Evolutionary conservation across 371 early-diverging fungal species (phyloP), one percentile per base, ranked within the genome.

Genomic region (Actinomortierella ambigua): DNA sequence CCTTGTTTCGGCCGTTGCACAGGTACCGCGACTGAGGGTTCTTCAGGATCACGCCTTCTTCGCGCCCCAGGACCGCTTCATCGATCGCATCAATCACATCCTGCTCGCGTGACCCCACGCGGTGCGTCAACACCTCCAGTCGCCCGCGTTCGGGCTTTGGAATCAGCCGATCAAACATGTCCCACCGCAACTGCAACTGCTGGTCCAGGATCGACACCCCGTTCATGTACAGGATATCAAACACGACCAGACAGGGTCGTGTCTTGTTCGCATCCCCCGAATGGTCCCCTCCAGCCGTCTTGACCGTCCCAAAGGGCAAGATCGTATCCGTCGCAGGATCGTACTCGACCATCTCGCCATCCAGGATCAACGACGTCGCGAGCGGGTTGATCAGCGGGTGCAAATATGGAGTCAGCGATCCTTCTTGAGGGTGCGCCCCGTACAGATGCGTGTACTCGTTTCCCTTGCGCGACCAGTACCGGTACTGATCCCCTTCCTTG

Each of bases 341-440:
- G 59, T 82, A 89, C 1, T 86, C 88, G 18, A 91, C 69, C 88
- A 93, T 86, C 75, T 93, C 93, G 0, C 93, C 93, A 69, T 93
- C 78, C 62, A 89, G 70, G 68, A 90, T 82, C 42, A 78, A 78
- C 64, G 61, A 79, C 41, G 76, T 58, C 0, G 80, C 77, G 23
- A 68, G 67, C 3, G 75, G 57, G 42, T 75, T 61, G 54, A 88
- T 79, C 40, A 68, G 65, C 7, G 69, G 70, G 52, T 79, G 68
- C 24, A 87, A 81, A 55, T 73, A 71, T 9, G 78, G 79, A 2
- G 83, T 82, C 47, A 88, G 63, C 3, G 83, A 75, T 7, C 84
- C 84, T 27, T 82, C 80, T 2, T 51, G 22, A 22, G 80, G 71
- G 24, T 59, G 78, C 7, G 62, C 77, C 0, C 90, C 92, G 66